Conservation (phyloP, 192 early-diverging fungal species). For the Backusella tuberculispora region DNA sequence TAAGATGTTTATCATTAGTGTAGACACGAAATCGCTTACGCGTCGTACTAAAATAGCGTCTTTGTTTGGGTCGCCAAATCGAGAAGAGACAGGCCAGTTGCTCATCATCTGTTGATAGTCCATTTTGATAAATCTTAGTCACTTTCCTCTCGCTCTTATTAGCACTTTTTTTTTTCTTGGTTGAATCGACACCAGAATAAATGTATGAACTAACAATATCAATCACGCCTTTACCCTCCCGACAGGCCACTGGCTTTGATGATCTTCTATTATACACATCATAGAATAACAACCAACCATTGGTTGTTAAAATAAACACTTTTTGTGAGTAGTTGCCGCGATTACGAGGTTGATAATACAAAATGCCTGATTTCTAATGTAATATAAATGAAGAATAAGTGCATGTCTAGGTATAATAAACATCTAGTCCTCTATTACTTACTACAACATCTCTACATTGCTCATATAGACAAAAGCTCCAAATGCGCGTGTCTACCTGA, state of each 20-base stretch:
- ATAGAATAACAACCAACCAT: constrained; percentile 28
- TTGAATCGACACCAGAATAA: constrained; percentile 26
- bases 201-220: constrained; percentile 34
- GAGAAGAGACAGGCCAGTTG: constrained; percentile 31
- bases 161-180: not conserved
- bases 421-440: not conserved
- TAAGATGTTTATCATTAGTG: not conserved
- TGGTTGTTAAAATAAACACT: constrained; percentile 25
- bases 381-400: not conserved
- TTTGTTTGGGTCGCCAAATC: constrained; percentile 28
- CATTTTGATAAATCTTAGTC: constrained; percentile 26
- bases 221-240: constrained; percentile 17
- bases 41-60: constrained; percentile 6
- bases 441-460: constrained; percentile 39
- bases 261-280: constrained; percentile 20
- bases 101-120: constrained; percentile 29
- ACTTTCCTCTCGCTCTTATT: not conserved
- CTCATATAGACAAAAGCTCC: constrained; percentile 31
- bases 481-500: constrained; percentile 34
- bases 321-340: constrained; percentile 35
- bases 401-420: not conserved
- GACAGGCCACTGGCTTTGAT: not conserved
- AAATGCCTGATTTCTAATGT: constrained; percentile 33
- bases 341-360: constrained; percentile 30
- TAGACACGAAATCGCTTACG: constrained; percentile 20